phyloP scores from a whole-genome alignment of 345 rosid genomes.

The Linum tenue region DNA sequence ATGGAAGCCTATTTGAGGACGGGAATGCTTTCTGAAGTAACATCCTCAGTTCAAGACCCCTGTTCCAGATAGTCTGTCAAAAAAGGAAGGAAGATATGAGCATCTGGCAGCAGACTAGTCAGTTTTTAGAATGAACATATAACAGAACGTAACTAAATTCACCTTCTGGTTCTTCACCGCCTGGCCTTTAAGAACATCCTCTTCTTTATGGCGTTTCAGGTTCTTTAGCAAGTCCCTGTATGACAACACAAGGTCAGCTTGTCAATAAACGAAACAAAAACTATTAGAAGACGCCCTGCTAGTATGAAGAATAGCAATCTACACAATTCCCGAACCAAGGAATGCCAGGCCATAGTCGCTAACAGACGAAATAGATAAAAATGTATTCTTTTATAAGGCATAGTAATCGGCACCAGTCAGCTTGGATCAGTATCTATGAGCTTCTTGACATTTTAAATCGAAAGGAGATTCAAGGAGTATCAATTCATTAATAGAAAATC shows the following conservation, averaged over 20 bases:
- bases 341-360: no score
- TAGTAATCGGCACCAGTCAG: no score
- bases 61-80: constrained; percentile 73
- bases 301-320: no score
- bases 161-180: constrained; percentile 94
- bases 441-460: no score
- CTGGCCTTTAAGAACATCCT: constrained; percentile 77
- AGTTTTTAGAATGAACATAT: background rate
- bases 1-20: constrained; percentile 69
- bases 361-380: no score
- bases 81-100: constrained; percentile 3
- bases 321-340: no score
- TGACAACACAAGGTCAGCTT: background rate
- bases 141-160: background rate
- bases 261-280: background rate
- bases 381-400: no score
- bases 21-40: constrained; percentile 80
- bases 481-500: no score
- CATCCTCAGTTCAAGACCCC: constrained; percentile 67
- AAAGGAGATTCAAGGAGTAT: no score
- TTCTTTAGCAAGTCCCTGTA: constrained; percentile 57
- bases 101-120: background rate
- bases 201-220: constrained; percentile 67
- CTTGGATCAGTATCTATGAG: no score
- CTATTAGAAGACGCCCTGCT: background rate